phyloP scores from a whole-genome alignment of 371 early-diverging fungal species.

The Syncephalastrum racemosum region DNA sequence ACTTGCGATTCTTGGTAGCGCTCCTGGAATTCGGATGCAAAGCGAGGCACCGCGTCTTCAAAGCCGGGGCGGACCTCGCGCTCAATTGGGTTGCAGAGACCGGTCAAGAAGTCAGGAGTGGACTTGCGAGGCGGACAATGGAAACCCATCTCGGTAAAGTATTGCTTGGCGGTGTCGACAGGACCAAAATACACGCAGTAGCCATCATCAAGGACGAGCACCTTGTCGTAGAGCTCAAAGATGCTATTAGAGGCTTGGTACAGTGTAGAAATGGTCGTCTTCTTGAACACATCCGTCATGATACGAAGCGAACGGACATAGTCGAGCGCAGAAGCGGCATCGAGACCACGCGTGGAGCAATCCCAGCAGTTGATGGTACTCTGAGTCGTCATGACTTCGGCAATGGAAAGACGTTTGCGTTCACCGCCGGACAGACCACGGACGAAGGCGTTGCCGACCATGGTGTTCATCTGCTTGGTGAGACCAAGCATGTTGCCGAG shows the following conservation, averaged over 20 bases:
- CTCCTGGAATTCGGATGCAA: constrained; percentile 50
- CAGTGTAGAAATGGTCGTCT: constrained; percentile 62
- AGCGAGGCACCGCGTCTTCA: constrained; percentile 44
- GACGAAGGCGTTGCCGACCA: constrained; percentile 80
- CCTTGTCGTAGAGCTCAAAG: constrained; percentile 75
- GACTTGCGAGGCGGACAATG: constrained; percentile 73
- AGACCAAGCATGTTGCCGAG: constrained; percentile 74
- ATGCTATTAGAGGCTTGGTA: constrained; percentile 77
- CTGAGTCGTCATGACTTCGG: constrained; percentile 79
- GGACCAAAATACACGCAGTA: constrained; percentile 76
- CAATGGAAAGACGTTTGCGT: constrained; percentile 87
- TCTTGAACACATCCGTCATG: constrained; percentile 61
- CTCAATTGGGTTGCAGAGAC: constrained; percentile 66
- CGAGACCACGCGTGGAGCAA: constrained; percentile 88
- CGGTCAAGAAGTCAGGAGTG: constrained; percentile 71
- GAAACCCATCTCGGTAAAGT: constrained; percentile 69
- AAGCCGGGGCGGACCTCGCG: constrained; percentile 55
- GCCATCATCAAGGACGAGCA: constrained; percentile 69
- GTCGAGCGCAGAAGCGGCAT: constrained; percentile 85
- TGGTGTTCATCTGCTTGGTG: constrained; percentile 70
- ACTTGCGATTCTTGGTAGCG: constrained; percentile 37
- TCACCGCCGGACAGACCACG: constrained; percentile 88
- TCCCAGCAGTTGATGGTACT: constrained; percentile 82
- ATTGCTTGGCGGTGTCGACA: constrained; percentile 58
- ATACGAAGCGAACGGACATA: constrained; percentile 69